These are phyloP conservation scores for Apophysomyces ossiformis DNA, from an alignment of 371 early-diverging fungal genomes.

Conservation along the genomic window DNA sequence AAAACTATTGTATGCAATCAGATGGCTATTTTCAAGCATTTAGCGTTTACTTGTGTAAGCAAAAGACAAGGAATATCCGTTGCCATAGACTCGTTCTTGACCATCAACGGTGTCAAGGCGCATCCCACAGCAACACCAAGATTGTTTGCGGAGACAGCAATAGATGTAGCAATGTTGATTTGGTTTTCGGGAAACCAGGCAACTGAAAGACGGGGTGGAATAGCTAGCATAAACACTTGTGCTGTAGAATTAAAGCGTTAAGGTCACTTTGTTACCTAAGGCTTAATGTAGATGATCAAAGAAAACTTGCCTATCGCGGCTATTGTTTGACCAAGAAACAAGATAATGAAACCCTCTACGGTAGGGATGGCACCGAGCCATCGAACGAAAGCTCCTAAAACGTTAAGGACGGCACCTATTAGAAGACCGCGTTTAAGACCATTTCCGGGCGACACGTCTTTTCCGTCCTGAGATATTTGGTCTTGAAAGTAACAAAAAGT, in stretches of 20 bases:
- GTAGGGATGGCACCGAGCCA: slow-evolving; percentile 51
- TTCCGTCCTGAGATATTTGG: background rate
- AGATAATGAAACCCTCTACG: slow-evolving; percentile 29
- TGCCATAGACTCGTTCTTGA: slow-evolving; percentile 37
- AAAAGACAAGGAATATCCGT: slow-evolving; percentile 47
- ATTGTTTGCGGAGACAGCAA: slow-evolving; percentile 57
- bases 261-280: slow-evolving; percentile 2
- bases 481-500: slow-evolving; percentile 53
- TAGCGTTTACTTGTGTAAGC: slow-evolving; percentile 37
- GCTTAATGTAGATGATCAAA: background rate
- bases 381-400: slow-evolving; percentile 41
- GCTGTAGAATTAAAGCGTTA: slow-evolving; percentile 23
- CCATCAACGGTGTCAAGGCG: slow-evolving; percentile 47
- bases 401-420: slow-evolving; percentile 53
- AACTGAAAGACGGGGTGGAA: slow-evolving; percentile 57
- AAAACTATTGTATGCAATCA: background rate
- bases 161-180: slow-evolving; percentile 49
- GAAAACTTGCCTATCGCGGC: slow-evolving; percentile 46
- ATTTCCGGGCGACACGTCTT: slow-evolving; percentile 25
- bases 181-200: slow-evolving; percentile 56
- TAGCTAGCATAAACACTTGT: slow-evolving; percentile 55
- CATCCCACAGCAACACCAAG: slow-evolving; percentile 59
- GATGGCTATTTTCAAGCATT: background rate
- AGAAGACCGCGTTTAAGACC: slow-evolving; percentile 50
- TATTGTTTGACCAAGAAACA: slow-evolving; percentile 55